Evolutionary conservation across 192 early-diverging fungal species (phyloP).

Genomic region (Gigaspora rosea): DNA sequence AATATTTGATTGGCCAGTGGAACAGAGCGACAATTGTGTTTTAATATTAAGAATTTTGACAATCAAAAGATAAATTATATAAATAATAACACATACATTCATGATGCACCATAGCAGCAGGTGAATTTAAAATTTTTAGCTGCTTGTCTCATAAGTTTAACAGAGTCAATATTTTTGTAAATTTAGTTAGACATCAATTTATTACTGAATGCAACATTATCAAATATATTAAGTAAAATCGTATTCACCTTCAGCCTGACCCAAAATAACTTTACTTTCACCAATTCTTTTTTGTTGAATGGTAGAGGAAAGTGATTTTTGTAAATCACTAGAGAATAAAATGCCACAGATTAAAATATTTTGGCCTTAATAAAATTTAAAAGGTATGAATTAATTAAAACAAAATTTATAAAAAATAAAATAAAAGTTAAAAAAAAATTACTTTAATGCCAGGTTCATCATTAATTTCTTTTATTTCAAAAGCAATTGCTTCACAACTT

Average conservation of each 20-base stretch:
- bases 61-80: too few relatives aligned
- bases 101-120: constrained; percentile 57
- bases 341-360: constrained; percentile 45
- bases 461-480: constrained; percentile 83
- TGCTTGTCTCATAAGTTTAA: constrained; percentile 90
- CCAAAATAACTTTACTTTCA: too few relatives aligned
- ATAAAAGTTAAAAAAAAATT: constrained; percentile 20
- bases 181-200: neutral
- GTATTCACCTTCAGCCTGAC: too few relatives aligned
- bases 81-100: too few relatives aligned
- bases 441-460: constrained; percentile 79
- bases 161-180: constrained; percentile 59
- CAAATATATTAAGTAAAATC: neutral
- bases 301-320: too few relatives aligned
- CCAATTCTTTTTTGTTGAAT: too few relatives aligned
- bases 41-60: neutral
- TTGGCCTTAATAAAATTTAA: constrained; percentile 42
- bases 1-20: too few relatives aligned
- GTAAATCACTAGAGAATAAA: too few relatives aligned
- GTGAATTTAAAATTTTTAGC: constrained; percentile 87
- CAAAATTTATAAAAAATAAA: too few relatives aligned
- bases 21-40: too few relatives aligned
- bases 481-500: constrained; percentile 83
- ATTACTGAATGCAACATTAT: neutral
- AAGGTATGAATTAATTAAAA: too few relatives aligned